Conservation (phyloP, 2,329 filamentous ascomycete species). For the Exophiala xenobiotica region DNA sequence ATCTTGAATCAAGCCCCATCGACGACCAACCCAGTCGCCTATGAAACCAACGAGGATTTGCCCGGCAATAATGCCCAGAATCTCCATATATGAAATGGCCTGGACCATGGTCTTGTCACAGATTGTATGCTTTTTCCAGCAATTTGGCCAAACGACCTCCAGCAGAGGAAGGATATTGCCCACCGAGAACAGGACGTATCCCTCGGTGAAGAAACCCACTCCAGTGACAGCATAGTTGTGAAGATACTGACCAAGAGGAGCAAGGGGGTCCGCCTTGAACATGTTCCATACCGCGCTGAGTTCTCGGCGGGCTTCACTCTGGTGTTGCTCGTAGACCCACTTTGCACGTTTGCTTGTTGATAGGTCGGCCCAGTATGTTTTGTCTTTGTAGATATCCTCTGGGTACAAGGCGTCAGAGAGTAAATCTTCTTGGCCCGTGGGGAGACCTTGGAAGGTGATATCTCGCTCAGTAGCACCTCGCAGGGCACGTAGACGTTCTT, state of each 20-base stretch:
- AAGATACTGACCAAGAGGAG: slow-evolving; percentile 82
- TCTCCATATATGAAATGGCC: slow-evolving; percentile 86
- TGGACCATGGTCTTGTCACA: slow-evolving; percentile 80
- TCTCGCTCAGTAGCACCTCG: background rate
- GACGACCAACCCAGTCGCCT: slow-evolving; percentile 78
- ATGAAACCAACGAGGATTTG: slow-evolving; percentile 83
- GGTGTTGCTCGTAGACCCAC: slow-evolving; percentile 75
- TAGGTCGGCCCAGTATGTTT: slow-evolving; percentile 91
- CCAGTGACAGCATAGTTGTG: slow-evolving; percentile 89
- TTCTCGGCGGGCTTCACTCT: slow-evolving; percentile 68
- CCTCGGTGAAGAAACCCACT: slow-evolving; percentile 87
- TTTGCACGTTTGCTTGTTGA: slow-evolving; percentile 65
- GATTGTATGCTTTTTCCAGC: slow-evolving; percentile 67
- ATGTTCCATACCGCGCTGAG: slow-evolving; percentile 67
- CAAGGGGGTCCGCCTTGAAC: slow-evolving; percentile 82
- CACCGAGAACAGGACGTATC: slow-evolving; percentile 95
- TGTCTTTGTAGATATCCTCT: slow-evolving; percentile 79
- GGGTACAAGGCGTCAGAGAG: slow-evolving; percentile 62
- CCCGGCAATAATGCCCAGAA: slow-evolving; percentile 90
- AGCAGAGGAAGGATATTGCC: slow-evolving; percentile 88
- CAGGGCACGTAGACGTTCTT: background rate
- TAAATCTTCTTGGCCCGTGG: background rate
- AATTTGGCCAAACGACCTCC: slow-evolving; percentile 68
- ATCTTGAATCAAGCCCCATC: slow-evolving; percentile 95
- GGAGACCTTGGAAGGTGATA: slow-evolving; percentile 4